A percentile compares a stretch with the other conserved stretches of the same genome.
phyloP scores from a whole-genome alignment of 148 eudicot genomes.

The Fagopyrum tataricum region DNA sequence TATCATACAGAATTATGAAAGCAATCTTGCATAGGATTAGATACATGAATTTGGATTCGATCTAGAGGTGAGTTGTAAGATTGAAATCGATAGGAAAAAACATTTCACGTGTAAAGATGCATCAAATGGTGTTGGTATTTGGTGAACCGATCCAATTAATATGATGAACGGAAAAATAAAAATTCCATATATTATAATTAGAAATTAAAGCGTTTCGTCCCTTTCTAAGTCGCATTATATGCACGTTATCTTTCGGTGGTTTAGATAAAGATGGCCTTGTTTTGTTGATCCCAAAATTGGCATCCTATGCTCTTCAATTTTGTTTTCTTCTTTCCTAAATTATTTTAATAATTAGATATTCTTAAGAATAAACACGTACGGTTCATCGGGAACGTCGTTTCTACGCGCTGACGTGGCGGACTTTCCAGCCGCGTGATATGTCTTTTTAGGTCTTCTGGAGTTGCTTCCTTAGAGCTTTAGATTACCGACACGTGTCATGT shows the following conservation, averaged over 20 bases:
- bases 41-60: neutral
- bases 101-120: neutral
- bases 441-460: too few relatives aligned
- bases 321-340: neutral
- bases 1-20: too few relatives aligned
- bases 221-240: neutral
- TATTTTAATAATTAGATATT: too few relatives aligned
- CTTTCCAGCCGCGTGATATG: too few relatives aligned
- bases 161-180: too few relatives aligned
- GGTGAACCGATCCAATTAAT: neutral
- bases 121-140: neutral
- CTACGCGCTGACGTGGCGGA: too few relatives aligned
- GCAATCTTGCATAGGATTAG: too few relatives aligned
- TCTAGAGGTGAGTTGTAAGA: neutral
- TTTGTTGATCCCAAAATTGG: neutral
- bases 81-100: neutral
- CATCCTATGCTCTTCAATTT: neutral
- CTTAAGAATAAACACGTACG: too few relatives aligned
- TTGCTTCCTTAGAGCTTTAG: too few relatives aligned
- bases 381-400: too few relatives aligned
- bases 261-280: neutral
- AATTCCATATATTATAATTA: too few relatives aligned
- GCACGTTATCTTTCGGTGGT: neutral
- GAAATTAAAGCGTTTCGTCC: neutral
- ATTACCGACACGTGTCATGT: too few relatives aligned